Base-by-base conservation (phyloP, 305 asterid genomes). In the Coffea humblotiana region DNA sequence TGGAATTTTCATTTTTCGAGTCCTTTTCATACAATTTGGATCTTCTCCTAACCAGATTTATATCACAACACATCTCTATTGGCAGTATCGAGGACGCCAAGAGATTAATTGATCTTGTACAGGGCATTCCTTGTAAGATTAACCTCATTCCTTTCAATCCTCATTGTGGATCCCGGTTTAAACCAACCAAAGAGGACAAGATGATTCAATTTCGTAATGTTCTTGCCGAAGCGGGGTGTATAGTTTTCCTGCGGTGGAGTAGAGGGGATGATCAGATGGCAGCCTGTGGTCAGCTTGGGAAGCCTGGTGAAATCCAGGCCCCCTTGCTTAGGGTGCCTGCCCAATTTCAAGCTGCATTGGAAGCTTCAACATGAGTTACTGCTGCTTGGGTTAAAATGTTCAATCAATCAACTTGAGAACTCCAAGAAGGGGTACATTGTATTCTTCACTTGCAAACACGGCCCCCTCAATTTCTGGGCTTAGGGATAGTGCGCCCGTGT, bases 251-350 rank as follows among this genome's bases (percentile, higher is more conserved):
- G 47, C 86, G 98, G 66, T 81, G 71, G 79, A 95, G 99, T 72
- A 84, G 97, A 90, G 99, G 98, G 3, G 98, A 95, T 4, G 98
- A 95, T 88, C 89, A 89, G 86, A 95, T 95, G 98, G 98, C 98
- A 16, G 99, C 99, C 75, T 95, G 99, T 37, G 99, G 99, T 73
- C 99, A 95, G 90, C 97, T 95, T 58, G 99, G 99, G 74, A 85
- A 88, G 86, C 98, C 93, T 0, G 96, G 97, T 49, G 97, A 95
- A 69, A 79, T 91, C 79, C 97, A 89, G 85, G 97, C 96, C 75
- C 98, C 99, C 6, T 32, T 89, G 89, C 90, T 95, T 45, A 89
- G 92, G 54, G 97, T 95, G 74, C 98, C 99, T 16, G 82, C 91
- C 47, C 87, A 88, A 83, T 95, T 95, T 84, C 90, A 79, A 83